Evolutionary conservation across 345 rosid species (phyloP).

Genomic region (Gossypium raimondii): DNA sequence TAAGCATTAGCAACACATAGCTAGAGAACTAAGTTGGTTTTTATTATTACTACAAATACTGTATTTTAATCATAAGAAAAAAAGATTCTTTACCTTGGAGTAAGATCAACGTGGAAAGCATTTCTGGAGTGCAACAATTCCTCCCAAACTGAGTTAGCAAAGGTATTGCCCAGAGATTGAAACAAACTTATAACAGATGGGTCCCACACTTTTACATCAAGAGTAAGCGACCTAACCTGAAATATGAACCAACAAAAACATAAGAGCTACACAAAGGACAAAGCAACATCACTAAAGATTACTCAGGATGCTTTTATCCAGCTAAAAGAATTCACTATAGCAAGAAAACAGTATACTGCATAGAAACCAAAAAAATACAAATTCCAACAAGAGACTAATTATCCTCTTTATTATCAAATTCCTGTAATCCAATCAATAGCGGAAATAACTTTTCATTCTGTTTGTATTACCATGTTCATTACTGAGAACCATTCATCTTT

Average conservation of each 20-base stretch:
- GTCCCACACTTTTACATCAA: conserved; percentile 98
- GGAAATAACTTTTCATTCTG: background rate
- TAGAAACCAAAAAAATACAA: background rate
- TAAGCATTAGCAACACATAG: conserved; percentile 25
- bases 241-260: conserved; percentile 21
- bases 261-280: conserved; percentile 4
- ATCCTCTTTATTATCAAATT: background rate
- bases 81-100: conserved; percentile 46
- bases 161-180: conserved; percentile 90
- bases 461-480: background rate
- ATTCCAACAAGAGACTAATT: too few relatives aligned
- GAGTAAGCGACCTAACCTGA: conserved; percentile 97
- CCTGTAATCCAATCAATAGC: background rate
- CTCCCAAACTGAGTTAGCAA: conserved; percentile 97
- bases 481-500: conserved; percentile 1
- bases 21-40: background rate
- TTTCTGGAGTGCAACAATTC: conserved; percentile 78
- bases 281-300: conserved; percentile 4
- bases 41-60: conserved; percentile 3
- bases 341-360: background rate
- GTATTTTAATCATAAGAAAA: conserved; percentile 11
- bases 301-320: background rate
- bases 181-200: conserved; percentile 93
- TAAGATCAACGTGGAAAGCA: conserved; percentile 58
- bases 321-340: conserved; percentile 7